Conservation (phyloP, 805 yeast genomes). For the Kodamaea leandrae region DNA sequence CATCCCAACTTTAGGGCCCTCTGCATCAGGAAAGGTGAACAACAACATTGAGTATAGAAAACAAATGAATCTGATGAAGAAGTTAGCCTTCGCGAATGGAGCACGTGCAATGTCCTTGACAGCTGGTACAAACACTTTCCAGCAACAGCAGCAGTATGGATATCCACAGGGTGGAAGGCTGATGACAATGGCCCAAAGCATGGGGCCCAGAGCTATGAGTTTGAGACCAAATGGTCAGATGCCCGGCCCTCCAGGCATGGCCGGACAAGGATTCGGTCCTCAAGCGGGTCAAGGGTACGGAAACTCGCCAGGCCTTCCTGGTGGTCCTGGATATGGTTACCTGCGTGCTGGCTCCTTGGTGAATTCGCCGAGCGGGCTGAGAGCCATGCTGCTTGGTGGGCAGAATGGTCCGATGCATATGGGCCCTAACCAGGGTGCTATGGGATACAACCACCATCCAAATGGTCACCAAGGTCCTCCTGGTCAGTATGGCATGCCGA, state of each 20-base stretch:
- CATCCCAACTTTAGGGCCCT: slow-evolving; percentile 59
- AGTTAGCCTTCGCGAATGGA: slow-evolving; percentile 47
- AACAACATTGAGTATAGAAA: slow-evolving; percentile 66
- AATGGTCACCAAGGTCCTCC: slow-evolving; percentile 6
- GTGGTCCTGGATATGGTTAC: not conserved
- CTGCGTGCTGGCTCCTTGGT: slow-evolving; percentile 1
- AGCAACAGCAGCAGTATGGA: slow-evolving; percentile 12
- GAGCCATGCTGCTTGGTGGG: slow-evolving; percentile 1
- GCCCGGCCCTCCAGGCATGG: not conserved
- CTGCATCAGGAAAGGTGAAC: slow-evolving; percentile 14
- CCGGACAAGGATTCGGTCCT: slow-evolving; percentile 1
- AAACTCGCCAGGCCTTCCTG: not conserved
- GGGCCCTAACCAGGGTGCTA: not conserved
- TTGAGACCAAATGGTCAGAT: slow-evolving; percentile 1
- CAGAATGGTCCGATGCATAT: not conserved
- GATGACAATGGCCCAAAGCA: slow-evolving; percentile 2
- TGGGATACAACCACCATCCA: not conserved
- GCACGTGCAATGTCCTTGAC: slow-evolving; percentile 46
- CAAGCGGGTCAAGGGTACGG: slow-evolving; percentile 2
- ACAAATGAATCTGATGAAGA: slow-evolving; percentile 65
- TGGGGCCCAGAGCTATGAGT: slow-evolving; percentile 13
- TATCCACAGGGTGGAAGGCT: slow-evolving; percentile 6
- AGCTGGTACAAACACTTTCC: slow-evolving; percentile 34
- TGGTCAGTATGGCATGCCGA: not conserved
- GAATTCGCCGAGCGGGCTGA: not conserved